Base-by-base conservation (phyloP, 345 rosid genomes). In the Citrus sp. region DNA sequence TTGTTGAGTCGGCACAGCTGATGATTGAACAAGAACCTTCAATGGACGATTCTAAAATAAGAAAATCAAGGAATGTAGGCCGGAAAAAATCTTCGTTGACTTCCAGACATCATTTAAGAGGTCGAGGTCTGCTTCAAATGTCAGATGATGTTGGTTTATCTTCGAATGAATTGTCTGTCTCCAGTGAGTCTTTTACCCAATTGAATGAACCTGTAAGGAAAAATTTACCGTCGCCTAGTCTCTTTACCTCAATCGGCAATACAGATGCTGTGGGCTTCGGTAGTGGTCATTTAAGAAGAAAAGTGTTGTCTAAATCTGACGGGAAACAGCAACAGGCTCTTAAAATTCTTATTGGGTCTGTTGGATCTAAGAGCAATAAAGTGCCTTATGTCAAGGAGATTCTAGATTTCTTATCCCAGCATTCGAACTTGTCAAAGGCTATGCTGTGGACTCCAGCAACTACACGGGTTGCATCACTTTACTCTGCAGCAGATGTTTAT, bases 351-450 rank as follows among this genome's bases (percentile, higher is more conserved):
- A 90, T 95, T 76, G 99, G 99, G 71, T 95, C 99, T 62, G 97
- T 95, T 80, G 99, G 98, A 77, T 95, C 98, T 28, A 95, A 95
- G 85, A 95, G 99, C 91, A 95, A 93, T 84, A 95, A 95, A 84
- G 87, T 91, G 72, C 90, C 82, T 72, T 95, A 92, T 24, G 89
- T 95, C 70, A 88, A 93, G 75, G 99, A 90, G 82, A 88, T 90
- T 66, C 80, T 92, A 72, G 83, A 85, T 32, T 86, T 86, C 84
- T n/a, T 91, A 74, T 89, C 94, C 46, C 81, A 66, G 85, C 89
- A 91, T 79, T 75, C 84, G 54, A 93, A 91, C 82, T 83, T 93
- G 83, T 92, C 95, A 30, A 86, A 67, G 67, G 91, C 94, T 4
- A 84, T 89, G 75, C 81, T 93, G 60, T 95, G 98, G 98, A 90